A percentile compares a stretch with the other conserved stretches of the same genome.
Evolutionary conservation across 2,329 filamentous ascomycete genomes (phyloP).

Genomic region (Calycina marina): DNA sequence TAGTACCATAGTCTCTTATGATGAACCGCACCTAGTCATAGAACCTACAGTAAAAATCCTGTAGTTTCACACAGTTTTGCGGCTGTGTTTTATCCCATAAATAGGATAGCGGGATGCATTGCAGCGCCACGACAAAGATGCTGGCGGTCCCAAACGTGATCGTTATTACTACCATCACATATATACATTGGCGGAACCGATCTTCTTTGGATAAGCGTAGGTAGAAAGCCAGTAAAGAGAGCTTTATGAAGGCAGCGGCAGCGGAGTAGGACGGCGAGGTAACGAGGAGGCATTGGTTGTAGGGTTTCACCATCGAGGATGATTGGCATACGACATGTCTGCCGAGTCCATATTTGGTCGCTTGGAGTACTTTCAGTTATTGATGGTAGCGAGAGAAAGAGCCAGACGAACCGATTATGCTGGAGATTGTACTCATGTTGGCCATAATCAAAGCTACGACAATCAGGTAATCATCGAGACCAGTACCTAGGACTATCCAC

Average conservation of each 20-base stretch:
- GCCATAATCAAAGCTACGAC: background rate
- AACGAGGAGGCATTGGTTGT: background rate
- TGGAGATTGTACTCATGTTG: background rate
- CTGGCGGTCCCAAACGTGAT: conserved; percentile 26
- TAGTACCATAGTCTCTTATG: too few relatives aligned
- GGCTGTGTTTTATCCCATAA: conserved; percentile 25
- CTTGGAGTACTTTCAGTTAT: background rate
- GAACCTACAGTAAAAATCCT: conserved; percentile 33
- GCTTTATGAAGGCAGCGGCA: conserved; percentile 27
- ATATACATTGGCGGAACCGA: conserved; percentile 23
- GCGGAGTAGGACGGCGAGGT: conserved; percentile 1
- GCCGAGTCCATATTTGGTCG: background rate
- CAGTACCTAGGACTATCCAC: background rate
- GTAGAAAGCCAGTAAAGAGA: conserved; percentile 31
- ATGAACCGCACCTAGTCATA: too few relatives aligned
- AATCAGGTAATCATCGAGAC: background rate
- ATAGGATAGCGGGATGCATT: conserved; percentile 27
- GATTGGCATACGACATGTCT: background rate
- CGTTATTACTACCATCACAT: conserved; percentile 27
- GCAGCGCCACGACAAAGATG: conserved; percentile 29
- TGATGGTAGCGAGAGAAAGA: too few relatives aligned
- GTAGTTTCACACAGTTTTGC: conserved; percentile 28
- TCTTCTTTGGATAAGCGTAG: conserved; percentile 27
- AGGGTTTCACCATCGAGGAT: conserved; percentile 1
- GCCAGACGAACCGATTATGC: background rate